A percentile compares a stretch with the other conserved stretches of the same genome.
These are phyloP conservation scores for Nadsonia fulvescens DNA, from an alignment of 805 yeast genomes.

Conservation along the genomic window DNA sequence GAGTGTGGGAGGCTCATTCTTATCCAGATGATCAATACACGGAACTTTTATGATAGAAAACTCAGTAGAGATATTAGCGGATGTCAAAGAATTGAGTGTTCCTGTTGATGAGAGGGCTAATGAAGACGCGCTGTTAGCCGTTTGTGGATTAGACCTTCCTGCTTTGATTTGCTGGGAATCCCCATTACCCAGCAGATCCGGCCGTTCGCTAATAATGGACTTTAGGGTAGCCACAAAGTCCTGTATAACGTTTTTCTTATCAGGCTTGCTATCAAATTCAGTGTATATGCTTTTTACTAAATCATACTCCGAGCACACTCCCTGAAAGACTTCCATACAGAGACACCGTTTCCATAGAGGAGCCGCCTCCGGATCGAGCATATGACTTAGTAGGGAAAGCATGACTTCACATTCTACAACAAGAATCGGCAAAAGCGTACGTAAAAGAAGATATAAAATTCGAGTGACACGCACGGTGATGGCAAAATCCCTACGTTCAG, in stretches of 20 bases:
- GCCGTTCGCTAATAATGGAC: slow-evolving; percentile 20
- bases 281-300: slow-evolving; percentile 34
- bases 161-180: slow-evolving; percentile 4
- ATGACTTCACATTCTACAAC: slow-evolving; percentile 71
- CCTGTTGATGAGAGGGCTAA: no score
- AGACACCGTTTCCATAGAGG: slow-evolving; percentile 60
- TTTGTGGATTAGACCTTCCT: background rate
- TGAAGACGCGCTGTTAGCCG: no score
- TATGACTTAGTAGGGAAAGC: slow-evolving; percentile 54
- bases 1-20: slow-evolving; percentile 51
- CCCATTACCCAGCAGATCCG: slow-evolving; percentile 21
- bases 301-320: slow-evolving; percentile 37
- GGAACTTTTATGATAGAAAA: slow-evolving; percentile 24
- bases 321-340: slow-evolving; percentile 54
- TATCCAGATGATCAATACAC: slow-evolving; percentile 64
- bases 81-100: slow-evolving; percentile 1
- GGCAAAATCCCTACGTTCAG: slow-evolving; percentile 43
- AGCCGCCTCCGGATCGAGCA: slow-evolving; percentile 37
- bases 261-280: slow-evolving; percentile 41
- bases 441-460: slow-evolving; percentile 41
- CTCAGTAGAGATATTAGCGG: slow-evolving; percentile 3
- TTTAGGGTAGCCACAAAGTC: slow-evolving; percentile 32
- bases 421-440: slow-evolving; percentile 41
- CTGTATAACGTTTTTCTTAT: slow-evolving; percentile 39
- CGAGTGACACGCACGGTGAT: slow-evolving; percentile 61